Conservation (phyloP, 768 basidiomycete species). For the Sarcodon aspratus region DNA sequence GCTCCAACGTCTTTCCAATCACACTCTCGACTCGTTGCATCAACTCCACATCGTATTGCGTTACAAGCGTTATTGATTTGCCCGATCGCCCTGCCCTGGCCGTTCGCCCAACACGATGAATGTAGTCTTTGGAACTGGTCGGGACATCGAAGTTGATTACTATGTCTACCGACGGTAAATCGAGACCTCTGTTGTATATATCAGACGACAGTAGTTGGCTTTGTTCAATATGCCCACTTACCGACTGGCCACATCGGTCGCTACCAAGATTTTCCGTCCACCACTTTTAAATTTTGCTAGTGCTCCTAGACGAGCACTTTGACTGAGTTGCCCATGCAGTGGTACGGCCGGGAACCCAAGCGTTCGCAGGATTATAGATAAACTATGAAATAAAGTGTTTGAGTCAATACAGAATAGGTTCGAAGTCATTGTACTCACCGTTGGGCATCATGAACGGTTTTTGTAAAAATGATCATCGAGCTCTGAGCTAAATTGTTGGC, state of each 20-base stretch:
- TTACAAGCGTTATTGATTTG: constrained; percentile 94
- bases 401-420: neutral
- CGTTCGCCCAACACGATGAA: constrained; percentile 95
- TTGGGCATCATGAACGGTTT: constrained; percentile 90
- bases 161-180: constrained; percentile 91
- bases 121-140: constrained; percentile 97
- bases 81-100: constrained; percentile 97
- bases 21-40: constrained; percentile 91
- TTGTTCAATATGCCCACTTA: constrained; percentile 21
- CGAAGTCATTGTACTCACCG: constrained; percentile 29
- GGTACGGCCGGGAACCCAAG: constrained; percentile 94
- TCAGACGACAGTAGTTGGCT: neutral
- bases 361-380: constrained; percentile 82
- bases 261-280: constrained; percentile 82
- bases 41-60: constrained; percentile 97
- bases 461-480: constrained; percentile 92
- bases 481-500: constrained; percentile 84
- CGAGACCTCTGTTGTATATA: constrained; percentile 55
- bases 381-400: constrained; percentile 25
- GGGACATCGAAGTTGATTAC: constrained; percentile 99
- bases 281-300: constrained; percentile 94
- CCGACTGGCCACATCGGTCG: constrained; percentile 94
- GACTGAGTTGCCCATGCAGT: constrained; percentile 88
- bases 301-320: constrained; percentile 88
- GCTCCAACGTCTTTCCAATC: constrained; percentile 83